Percentiles rank a stretch among this genome's conserved stretches.
phyloP scores from a whole-genome alignment of 345 rosid genomes.

The Populus euphratica region DNA sequence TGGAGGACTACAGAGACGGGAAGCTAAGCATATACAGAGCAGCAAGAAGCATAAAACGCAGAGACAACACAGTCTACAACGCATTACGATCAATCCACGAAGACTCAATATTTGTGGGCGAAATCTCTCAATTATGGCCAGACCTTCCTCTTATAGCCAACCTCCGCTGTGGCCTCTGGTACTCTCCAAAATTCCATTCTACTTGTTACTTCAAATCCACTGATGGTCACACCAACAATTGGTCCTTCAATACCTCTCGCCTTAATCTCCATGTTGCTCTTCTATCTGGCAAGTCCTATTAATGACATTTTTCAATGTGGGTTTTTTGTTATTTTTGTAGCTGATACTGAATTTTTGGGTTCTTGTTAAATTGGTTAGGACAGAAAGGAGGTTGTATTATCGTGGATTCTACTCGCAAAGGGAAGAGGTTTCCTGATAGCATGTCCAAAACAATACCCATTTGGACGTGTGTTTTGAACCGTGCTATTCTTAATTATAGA shows the following conservation, averaged over 20 bases:
- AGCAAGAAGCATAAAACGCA: conserved; percentile 64
- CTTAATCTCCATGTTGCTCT: conserved; percentile 83
- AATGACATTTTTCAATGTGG: not conserved
- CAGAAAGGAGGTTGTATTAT: conserved; percentile 88
- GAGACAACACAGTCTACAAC: conserved; percentile 71
- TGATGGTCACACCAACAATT: conserved; percentile 84
- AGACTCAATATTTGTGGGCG: conserved; percentile 78
- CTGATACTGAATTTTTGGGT: conserved; percentile 1
- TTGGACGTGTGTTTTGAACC: conserved; percentile 82
- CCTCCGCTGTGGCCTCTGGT: conserved; percentile 98
- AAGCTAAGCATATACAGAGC: conserved; percentile 78
- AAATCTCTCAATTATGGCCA: conserved; percentile 83
- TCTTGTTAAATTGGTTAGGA: conserved; percentile 45
- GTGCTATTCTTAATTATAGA: conserved; percentile 44
- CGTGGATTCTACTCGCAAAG: conserved; percentile 80
- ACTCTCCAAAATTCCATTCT: conserved; percentile 54
- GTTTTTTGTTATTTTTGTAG: not conserved
- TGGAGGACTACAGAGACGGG: conserved; percentile 9
- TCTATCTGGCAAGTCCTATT: conserved; percentile 50
- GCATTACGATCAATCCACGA: conserved; percentile 76
- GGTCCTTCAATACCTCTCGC: conserved; percentile 79
- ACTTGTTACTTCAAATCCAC: conserved; percentile 97
- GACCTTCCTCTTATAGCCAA: conserved; percentile 75
- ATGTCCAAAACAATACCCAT: conserved; percentile 96
- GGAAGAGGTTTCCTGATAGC: conserved; percentile 92